These are phyloP conservation scores for Ilex paraguariensis DNA, from an alignment of 305 asterid genomes.

Conservation along the genomic window DNA sequence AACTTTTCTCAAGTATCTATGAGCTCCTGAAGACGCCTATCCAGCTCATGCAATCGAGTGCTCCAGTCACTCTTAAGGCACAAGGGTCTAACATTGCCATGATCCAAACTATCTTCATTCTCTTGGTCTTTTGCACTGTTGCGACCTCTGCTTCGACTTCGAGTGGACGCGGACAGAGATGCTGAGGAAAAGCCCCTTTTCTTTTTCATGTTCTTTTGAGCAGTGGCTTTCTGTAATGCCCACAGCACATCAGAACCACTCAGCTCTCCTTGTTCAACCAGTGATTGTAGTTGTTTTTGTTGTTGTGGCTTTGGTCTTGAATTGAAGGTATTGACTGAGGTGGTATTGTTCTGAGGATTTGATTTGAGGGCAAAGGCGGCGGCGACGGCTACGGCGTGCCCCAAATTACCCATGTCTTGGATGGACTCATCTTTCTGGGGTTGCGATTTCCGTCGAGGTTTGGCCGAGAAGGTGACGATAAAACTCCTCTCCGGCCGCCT, in stretches of 20 bases:
- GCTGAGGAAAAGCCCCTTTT: neutral
- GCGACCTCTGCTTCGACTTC: neutral
- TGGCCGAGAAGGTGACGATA: neutral
- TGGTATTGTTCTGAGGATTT: neutral
- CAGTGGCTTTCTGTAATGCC: constrained; percentile 19
- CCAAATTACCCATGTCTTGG: neutral
- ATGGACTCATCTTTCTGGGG: neutral
- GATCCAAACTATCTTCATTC: neutral
- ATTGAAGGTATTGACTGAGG: neutral
- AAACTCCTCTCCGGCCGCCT: neutral
- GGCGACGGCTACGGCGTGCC: neutral
- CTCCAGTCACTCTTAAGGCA: constrained; percentile 28
- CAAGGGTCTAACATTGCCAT: constrained; percentile 15
- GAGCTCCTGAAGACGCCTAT: constrained; percentile 23
- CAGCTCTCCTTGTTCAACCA: neutral
- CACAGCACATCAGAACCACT: constrained; percentile 21
- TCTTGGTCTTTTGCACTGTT: neutral
- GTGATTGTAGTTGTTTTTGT: neutral
- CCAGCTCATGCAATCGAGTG: constrained; percentile 24
- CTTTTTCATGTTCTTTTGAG: constrained; percentile 17
- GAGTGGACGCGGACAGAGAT: no score
- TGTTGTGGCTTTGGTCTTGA: neutral
- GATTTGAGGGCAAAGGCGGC: neutral
- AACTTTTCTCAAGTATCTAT: neutral
- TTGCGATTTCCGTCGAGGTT: neutral